phyloP scores from a whole-genome alignment of 805 yeast species.

The Wickerhamiella musiphila region DNA sequence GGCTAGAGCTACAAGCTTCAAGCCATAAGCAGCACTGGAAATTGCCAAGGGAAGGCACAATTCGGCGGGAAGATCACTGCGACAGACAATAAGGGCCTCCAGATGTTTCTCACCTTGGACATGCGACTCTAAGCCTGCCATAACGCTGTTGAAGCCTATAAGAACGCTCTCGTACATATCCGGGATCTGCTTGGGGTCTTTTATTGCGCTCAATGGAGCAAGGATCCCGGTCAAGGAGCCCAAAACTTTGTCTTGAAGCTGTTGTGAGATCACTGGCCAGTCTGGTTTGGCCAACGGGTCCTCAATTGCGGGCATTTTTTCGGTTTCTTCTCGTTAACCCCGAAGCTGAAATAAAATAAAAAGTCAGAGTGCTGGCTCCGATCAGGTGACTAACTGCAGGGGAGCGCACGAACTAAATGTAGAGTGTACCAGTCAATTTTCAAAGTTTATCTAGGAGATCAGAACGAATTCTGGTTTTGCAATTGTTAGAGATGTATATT shows the following conservation, averaged over 20 bases:
- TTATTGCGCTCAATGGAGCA: conserved; percentile 4
- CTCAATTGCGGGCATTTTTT: conserved; percentile 2
- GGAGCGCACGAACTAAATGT: no score
- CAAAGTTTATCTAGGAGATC: no score
- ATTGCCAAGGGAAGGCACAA: conserved; percentile 11
- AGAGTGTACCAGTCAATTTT: no score
- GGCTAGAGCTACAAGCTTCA: conserved; percentile 11
- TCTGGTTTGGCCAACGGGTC: conserved; percentile 13
- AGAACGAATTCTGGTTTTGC: no score
- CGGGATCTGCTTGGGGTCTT: conserved; percentile 4
- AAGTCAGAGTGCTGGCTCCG: no score
- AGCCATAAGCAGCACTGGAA: conserved; percentile 9
- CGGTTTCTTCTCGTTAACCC: not conserved
- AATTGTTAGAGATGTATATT: no score
- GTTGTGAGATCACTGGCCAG: conserved; percentile 12
- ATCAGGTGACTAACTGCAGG: no score
- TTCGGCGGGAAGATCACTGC: conserved; percentile 8
- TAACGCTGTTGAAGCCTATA: conserved; percentile 15
- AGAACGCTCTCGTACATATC: conserved; percentile 7
- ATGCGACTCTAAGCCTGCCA: conserved; percentile 11
- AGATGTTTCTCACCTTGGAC: conserved; percentile 2
- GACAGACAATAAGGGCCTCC: conserved; percentile 10
- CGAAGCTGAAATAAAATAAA: not conserved
- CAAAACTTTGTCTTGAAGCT: conserved; percentile 5
- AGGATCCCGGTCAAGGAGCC: conserved; percentile 1